phyloP scores from a whole-genome alignment of 1,139 yeast species.

The Waltiozyma sp. region DNA sequence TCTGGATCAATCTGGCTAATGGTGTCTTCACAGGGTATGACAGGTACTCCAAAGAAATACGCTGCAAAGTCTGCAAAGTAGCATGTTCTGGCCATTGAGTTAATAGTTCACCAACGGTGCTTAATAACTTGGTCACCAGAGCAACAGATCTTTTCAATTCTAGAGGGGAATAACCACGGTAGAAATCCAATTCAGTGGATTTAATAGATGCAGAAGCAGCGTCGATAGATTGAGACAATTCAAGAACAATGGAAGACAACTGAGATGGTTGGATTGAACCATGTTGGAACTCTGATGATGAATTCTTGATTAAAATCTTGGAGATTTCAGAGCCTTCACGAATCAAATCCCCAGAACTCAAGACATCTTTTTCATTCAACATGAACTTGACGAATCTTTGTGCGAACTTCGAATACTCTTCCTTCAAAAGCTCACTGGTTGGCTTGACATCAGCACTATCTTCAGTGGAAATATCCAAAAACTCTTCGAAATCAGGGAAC shows the following conservation, averaged over 20 bases:
- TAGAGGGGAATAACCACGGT: slow-evolving; percentile 48
- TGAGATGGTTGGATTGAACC: slow-evolving; percentile 23
- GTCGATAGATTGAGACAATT: slow-evolving; percentile 24
- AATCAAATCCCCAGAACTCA: slow-evolving; percentile 24
- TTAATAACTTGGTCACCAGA: slow-evolving; percentile 38
- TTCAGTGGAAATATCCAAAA: slow-evolving; percentile 30
- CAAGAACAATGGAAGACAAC: slow-evolving; percentile 33
- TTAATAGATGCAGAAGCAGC: slow-evolving; percentile 15
- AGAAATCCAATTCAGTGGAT: slow-evolving; percentile 41
- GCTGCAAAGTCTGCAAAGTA: slow-evolving; percentile 56
- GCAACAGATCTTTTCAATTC: slow-evolving; percentile 54
- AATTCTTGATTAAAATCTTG: slow-evolving; percentile 18
- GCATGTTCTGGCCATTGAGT: slow-evolving; percentile 94
- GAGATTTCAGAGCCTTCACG: slow-evolving; percentile 33
- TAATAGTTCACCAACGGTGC: slow-evolving; percentile 37
- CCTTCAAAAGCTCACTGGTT: slow-evolving; percentile 25
- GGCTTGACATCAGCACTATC: slow-evolving; percentile 24
- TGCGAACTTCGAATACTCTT: slow-evolving; percentile 4
- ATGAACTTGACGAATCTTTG: slow-evolving; percentile 25
- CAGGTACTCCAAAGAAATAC: slow-evolving; percentile 61
- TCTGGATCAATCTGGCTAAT: slow-evolving; percentile 65
- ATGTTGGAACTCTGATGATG: slow-evolving; percentile 16
- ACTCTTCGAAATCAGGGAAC: slow-evolving; percentile 84
- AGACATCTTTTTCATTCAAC: slow-evolving; percentile 9
- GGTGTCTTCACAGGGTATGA: slow-evolving; percentile 57